Percentiles rank a stretch among this genome's conserved stretches.
Evolutionary conservation across 2,329 filamentous ascomycete genomes (phyloP).

Genomic region (Colletotrichum nymphaeae): DNA sequence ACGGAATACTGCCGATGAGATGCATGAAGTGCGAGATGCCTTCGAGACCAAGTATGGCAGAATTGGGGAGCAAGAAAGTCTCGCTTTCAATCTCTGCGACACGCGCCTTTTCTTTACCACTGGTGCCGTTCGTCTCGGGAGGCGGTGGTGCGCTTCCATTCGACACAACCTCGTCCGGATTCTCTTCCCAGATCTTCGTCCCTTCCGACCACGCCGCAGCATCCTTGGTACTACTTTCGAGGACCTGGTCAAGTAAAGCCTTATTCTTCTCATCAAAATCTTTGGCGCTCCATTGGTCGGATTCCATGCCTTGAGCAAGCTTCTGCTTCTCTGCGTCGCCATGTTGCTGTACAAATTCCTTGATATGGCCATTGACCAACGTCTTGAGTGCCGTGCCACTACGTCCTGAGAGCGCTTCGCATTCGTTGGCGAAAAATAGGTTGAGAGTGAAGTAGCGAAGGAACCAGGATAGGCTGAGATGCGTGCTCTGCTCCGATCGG

Average conservation of each 20-base stretch:
- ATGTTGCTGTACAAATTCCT: slow-evolving; percentile 79
- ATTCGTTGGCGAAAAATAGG: slow-evolving; percentile 86
- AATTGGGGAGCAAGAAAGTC: slow-evolving; percentile 86
- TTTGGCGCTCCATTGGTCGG: slow-evolving; percentile 82
- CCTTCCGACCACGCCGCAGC: slow-evolving; percentile 73
- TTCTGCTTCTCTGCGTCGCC: slow-evolving; percentile 79
- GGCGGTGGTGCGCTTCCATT: slow-evolving; percentile 40
- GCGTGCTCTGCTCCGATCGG: slow-evolving; percentile 77
- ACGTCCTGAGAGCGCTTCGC: slow-evolving; percentile 84
- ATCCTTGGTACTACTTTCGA: slow-evolving; percentile 79
- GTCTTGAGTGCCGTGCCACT: slow-evolving; percentile 81
- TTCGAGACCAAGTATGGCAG: slow-evolving; percentile 82
- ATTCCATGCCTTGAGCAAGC: slow-evolving; percentile 81
- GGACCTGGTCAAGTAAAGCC: slow-evolving; percentile 70
- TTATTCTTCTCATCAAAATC: slow-evolving; percentile 77
- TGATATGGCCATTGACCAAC: slow-evolving; percentile 84
- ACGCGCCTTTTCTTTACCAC: slow-evolving; percentile 72
- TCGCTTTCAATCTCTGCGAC: slow-evolving; percentile 86
- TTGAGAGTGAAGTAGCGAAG: slow-evolving; percentile 86
- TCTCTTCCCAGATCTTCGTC: slow-evolving; percentile 65
- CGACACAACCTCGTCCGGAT: slow-evolving; percentile 24
- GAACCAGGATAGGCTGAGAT: slow-evolving; percentile 76
- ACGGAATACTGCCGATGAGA: slow-evolving; percentile 86
- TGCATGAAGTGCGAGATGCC: slow-evolving; percentile 87
- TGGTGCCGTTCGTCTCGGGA: slow-evolving; percentile 59